Evolutionary conservation across 768 basidiomycete genomes (phyloP), one percentile per base, ranked within the genome.

Genomic region (Chalciporus chontae): DNA sequence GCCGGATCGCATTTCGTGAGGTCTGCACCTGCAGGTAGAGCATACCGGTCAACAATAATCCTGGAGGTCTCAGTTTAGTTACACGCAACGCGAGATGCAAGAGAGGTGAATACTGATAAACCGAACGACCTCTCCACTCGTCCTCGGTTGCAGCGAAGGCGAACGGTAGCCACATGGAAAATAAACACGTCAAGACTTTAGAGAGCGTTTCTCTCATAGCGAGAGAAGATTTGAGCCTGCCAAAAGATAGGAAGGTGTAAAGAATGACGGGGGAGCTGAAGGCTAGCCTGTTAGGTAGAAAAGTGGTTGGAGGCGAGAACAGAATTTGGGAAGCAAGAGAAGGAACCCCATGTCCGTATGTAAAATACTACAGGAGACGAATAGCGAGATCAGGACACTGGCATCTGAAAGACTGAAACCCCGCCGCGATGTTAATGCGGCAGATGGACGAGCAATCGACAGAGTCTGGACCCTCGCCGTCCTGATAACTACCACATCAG

Each of bases 21-120:
- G 61, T 77, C 70, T 1, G 79, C 70, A n/a, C 77, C 78, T 0
- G 71, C 60, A 8, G 83, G 79, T 10, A 88, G 75, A 15, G 89
- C 87, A 63, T 80, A 93, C 37, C 90, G 83, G 65, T 91, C 88
- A 3, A 81, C 83, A 48, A 90, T 78, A 52, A 88, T 61, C 65
- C 85, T 85, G 52, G 8, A 36, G 17, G 40, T 29, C 29, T 19
- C 21, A 42, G 19, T 21, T 47, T 19, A 43, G 17, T 21, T 14
- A 34, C 29, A 26, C 40, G 19, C 24, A 39, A 23, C 36, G 19
- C 37, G 41, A 47, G 24, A 29, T 32, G 26, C 21, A 43, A 23
- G 17, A 40, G 24, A 29, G 39, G 4, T 77, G 32, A n/a, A n/a
- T 53, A 84, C 84, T 92, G 89, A 70, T 92, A 92, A 54, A 90